Base-by-base conservation (phyloP, 1,284 basidiomycete species). In the Fomitopsis betulina region DNA sequence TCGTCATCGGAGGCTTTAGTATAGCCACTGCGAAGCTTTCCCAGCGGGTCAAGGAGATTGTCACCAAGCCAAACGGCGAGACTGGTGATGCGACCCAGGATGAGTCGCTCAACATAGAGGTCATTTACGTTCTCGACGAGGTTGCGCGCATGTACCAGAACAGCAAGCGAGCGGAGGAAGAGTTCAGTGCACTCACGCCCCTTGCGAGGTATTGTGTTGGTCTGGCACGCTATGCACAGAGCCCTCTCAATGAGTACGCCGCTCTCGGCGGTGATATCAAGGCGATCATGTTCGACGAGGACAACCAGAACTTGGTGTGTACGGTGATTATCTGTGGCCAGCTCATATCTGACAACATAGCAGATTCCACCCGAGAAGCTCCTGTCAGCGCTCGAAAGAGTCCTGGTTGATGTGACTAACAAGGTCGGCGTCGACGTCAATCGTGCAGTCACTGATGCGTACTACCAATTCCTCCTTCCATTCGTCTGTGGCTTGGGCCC, bases 361-460 rank as follows among this genome's bases (percentile, higher is more conserved):
- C 60, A 95, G 93, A 80, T 96, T 43, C 87, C 95, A 0, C 81
- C 79, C 62, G 96, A 97, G 67, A 96, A 95, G 68, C 77, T 99
- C 23, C 74, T 94, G 55, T 74, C 80, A 15, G 85, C 89, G 9
- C 83, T 98, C 33, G 97, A 99, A 73, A 85, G 93, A 39, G 88
- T 86, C 43, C 75, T 99, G 42, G 93, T 97, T 56, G 94, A 98
- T 68, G 79, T 92, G 19, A 90, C 93, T 60, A 98, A 96, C 75
- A 87, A 86, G 66, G 89, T 95, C 61, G 97, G 97, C 25, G 94
- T 99, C 47, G 96, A 98, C 70, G 91, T 99, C 75, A 98, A 99
- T 71, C 87, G 88, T 32, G 93, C 94, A 33, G 87, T 94, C 30
- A 85, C 85, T 2, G 93, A 97, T 72, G 70, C 86, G 1, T 98